These are phyloP conservation scores for Cladobotryum mycophilum DNA, from an alignment of 2,329 filamentous ascomycete species.

Conservation along the genomic window DNA sequence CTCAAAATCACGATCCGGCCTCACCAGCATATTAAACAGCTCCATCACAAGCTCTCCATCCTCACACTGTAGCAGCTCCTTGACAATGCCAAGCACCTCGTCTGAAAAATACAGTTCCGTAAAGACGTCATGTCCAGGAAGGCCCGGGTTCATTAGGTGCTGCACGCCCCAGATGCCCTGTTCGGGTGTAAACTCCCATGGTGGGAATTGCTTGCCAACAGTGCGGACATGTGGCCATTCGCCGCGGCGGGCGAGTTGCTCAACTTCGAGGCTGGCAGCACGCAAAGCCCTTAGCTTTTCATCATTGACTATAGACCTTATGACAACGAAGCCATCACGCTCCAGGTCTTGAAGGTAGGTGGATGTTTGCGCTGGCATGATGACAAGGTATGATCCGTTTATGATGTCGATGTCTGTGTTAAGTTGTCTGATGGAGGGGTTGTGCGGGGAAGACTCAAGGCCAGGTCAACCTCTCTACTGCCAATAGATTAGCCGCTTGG, in stretches of 20 bases:
- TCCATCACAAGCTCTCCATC: slow-evolving; percentile 74
- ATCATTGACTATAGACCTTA: slow-evolving; percentile 57
- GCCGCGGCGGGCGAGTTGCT: slow-evolving; percentile 58
- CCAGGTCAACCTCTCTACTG: too few relatives aligned
- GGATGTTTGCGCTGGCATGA: slow-evolving; percentile 15
- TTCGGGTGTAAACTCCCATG: slow-evolving; percentile 59
- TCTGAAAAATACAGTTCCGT: slow-evolving; percentile 65
- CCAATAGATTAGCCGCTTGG: too few relatives aligned
- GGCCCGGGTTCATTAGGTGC: slow-evolving; percentile 69
- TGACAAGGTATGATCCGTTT: background rate
- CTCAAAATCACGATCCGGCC: slow-evolving; percentile 64
- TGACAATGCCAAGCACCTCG: slow-evolving; percentile 55
- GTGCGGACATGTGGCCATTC: slow-evolving; percentile 77
- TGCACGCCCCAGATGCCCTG: slow-evolving; percentile 85
- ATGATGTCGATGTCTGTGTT: background rate
- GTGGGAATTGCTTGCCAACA: slow-evolving; percentile 84
- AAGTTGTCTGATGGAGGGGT: background rate
- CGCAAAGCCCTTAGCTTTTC: slow-evolving; percentile 54
- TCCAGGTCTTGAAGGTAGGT: slow-evolving; percentile 45
- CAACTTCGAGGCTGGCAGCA: slow-evolving; percentile 50
- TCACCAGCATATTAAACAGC: slow-evolving; percentile 77
- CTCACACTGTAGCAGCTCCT: slow-evolving; percentile 51
- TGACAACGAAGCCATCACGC: slow-evolving; percentile 67
- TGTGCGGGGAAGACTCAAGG: background rate
- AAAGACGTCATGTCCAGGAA: slow-evolving; percentile 58